Evolutionary conservation across 768 basidiomycete species (phyloP).

Genomic region (Holtermannia corniformis): DNA sequence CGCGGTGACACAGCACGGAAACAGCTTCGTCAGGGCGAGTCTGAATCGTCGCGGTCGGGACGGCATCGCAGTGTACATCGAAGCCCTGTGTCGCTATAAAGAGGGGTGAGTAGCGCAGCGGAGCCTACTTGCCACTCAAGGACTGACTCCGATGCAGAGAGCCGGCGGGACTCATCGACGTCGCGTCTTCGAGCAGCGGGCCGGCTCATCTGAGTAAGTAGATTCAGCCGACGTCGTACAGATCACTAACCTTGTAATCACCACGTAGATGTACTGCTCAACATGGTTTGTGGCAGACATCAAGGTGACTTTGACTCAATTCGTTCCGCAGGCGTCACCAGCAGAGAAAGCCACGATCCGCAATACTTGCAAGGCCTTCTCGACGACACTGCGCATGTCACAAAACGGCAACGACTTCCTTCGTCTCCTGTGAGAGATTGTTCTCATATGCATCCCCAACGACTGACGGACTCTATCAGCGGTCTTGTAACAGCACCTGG

Average conservation of each 20-base stretch:
- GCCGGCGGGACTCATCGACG: constrained; percentile 31
- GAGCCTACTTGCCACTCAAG: too few relatives aligned
- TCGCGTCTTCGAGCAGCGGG: constrained; percentile 34
- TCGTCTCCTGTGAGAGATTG: constrained; percentile 27
- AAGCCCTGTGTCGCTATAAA: constrained; percentile 25
- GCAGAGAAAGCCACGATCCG: constrained; percentile 27
- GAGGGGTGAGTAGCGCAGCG: constrained; percentile 20
- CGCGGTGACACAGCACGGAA: constrained; percentile 34
- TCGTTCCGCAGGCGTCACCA: constrained; percentile 21
- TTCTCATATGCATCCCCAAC: too few relatives aligned
- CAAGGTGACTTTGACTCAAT: not conserved
- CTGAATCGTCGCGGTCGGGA: constrained; percentile 19
- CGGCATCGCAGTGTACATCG: constrained; percentile 27
- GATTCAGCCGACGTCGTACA: not conserved
- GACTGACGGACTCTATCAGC: too few relatives aligned
- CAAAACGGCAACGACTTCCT: constrained; percentile 38
- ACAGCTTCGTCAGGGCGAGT: constrained; percentile 36
- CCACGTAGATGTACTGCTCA: not conserved
- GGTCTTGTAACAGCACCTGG: too few relatives aligned
- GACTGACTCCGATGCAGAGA: constrained; percentile 8
- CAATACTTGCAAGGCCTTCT: constrained; percentile 24
- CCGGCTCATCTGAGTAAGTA: constrained; percentile 28
- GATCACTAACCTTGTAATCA: too few relatives aligned
- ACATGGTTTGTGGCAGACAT: not conserved
- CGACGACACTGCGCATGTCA: constrained; percentile 33